Evolutionary conservation across 306 rosid genomes (phyloP).

Genomic region (Psophocarpus tetragonolobus): DNA sequence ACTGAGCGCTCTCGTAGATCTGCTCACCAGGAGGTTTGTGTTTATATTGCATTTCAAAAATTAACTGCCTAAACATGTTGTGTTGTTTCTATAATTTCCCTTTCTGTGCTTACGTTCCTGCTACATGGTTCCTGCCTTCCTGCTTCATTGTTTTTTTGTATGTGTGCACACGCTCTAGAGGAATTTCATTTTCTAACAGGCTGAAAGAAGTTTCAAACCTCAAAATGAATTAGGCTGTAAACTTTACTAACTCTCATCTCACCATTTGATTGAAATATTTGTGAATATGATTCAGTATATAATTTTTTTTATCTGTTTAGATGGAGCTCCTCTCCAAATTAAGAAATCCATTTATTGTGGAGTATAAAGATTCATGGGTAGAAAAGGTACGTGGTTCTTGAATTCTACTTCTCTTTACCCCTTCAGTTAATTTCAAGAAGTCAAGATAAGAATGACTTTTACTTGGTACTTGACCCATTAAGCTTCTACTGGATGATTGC

Average conservation of each 20-base stretch:
- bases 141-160: not conserved
- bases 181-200: not conserved
- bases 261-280: slow-evolving; percentile 19
- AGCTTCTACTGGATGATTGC: slow-evolving; percentile 22
- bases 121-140: slow-evolving; percentile 20
- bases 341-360: slow-evolving; percentile 88
- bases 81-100: not conserved
- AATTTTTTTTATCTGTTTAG: slow-evolving; percentile 40
- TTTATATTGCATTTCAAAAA: not conserved
- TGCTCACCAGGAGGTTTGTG: slow-evolving; percentile 89
- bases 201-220: not conserved
- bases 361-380: slow-evolving; percentile 97
- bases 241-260: slow-evolving; percentile 5
- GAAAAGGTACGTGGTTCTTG: slow-evolving; percentile 64
- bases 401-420: not conserved
- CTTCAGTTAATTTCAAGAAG: not conserved
- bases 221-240: not conserved
- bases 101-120: not conserved
- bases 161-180: not conserved
- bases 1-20: slow-evolving; percentile 94
- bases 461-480: not conserved
- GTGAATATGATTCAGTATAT: not conserved
- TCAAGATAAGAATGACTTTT: not conserved
- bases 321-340: slow-evolving; percentile 90
- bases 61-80: slow-evolving; percentile 2